phyloP scores from a whole-genome alignment of 2,329 filamentous ascomycete species.

The Ophiostoma novo-ulmi region DNA sequence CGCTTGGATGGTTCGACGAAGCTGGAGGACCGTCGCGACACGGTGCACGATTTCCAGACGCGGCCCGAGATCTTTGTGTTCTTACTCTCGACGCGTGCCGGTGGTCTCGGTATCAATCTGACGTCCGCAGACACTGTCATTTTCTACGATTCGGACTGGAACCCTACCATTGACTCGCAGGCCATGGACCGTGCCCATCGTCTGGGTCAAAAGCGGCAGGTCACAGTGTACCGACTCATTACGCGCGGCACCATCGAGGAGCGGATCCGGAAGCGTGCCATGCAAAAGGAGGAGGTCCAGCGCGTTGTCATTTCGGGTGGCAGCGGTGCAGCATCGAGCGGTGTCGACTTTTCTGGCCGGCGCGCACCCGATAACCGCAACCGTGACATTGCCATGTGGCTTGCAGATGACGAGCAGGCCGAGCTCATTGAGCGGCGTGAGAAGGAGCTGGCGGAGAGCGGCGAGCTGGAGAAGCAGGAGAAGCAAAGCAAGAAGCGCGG shows the following conservation, averaged over 20 bases:
- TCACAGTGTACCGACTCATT: constrained; percentile 96
- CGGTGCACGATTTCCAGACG: constrained; percentile 93
- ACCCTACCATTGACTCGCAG: constrained; percentile 96
- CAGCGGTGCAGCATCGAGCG: constrained; percentile 38
- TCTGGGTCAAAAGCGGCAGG: constrained; percentile 90
- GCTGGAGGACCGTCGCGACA: constrained; percentile 92
- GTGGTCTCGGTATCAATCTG: constrained; percentile 96
- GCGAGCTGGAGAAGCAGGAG: constrained; percentile 59
- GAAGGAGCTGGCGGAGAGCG: constrained; percentile 73
- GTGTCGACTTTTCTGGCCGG: constrained; percentile 93
- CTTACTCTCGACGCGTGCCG: constrained; percentile 88
- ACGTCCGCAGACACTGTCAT: constrained; percentile 97
- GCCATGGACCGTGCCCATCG: constrained; percentile 99
- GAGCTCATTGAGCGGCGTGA: constrained; percentile 91
- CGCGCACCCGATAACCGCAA: constrained; percentile 83
- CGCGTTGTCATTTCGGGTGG: constrained; percentile 93
- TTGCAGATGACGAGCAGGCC: constrained; percentile 93
- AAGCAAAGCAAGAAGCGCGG: constrained; percentile 58
- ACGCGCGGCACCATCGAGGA: constrained; percentile 96
- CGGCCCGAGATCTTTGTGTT: constrained; percentile 95
- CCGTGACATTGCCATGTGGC: constrained; percentile 98
- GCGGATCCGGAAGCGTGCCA: constrained; percentile 89
- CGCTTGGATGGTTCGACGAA: constrained; percentile 95
- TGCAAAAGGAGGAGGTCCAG: constrained; percentile 98
- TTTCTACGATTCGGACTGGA: constrained; percentile 99